phyloP scores from a whole-genome alignment of 495 filamentous ascomycete genomes.

The Aspergillus leporis region DNA sequence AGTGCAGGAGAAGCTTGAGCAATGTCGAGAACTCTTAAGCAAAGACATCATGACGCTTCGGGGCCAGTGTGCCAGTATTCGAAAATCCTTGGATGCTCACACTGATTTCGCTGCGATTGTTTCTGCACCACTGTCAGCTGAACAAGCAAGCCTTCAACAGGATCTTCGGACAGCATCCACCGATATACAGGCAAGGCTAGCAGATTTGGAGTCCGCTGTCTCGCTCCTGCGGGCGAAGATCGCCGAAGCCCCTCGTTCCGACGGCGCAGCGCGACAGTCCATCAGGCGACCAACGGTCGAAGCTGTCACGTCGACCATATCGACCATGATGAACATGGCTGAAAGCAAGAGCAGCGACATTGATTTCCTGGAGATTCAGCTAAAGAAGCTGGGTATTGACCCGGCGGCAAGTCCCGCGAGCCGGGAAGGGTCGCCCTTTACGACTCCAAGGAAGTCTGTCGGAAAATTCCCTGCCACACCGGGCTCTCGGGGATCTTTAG shows the following conservation, averaged over 20 bases:
- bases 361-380: conserved; percentile 82
- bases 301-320: conserved; percentile 85
- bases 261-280: conserved; percentile 30
- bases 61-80: conserved; percentile 70
- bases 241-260: conserved; percentile 47
- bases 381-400: conserved; percentile 67
- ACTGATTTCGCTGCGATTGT: conserved; percentile 60
- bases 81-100: conserved; percentile 68
- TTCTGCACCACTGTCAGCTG: conserved; percentile 73
- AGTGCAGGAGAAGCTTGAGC: conserved; percentile 61
- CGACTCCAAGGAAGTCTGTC: conserved; percentile 52
- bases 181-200: conserved; percentile 68
- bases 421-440: conserved; percentile 63
- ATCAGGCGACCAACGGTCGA: conserved; percentile 78
- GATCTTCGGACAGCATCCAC: conserved; percentile 73
- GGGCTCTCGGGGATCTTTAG: conserved; percentile 41
- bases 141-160: conserved; percentile 77
- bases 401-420: conserved; percentile 40
- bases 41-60: conserved; percentile 67
- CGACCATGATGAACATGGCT: conserved; percentile 88
- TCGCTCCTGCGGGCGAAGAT: conserved; percentile 79
- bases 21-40: conserved; percentile 57
- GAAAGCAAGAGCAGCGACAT: conserved; percentile 86
- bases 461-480: conserved; percentile 42
- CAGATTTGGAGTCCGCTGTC: conserved; percentile 78